phyloP scores from a whole-genome alignment of 2,329 filamentous ascomycete species.

The Sporothrix brunneoviolacea region DNA sequence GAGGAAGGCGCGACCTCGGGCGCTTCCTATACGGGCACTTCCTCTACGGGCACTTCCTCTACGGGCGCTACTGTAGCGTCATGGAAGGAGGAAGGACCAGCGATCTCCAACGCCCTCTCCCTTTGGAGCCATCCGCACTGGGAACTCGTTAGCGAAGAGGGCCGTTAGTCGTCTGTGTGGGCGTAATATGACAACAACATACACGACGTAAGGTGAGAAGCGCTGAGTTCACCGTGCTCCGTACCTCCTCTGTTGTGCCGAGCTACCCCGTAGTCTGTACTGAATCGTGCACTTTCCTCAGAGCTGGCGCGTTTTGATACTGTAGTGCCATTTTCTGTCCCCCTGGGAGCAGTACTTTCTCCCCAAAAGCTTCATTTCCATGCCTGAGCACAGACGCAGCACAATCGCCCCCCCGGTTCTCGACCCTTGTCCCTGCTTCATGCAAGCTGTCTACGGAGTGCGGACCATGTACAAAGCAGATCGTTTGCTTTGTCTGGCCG shows the following conservation, averaged over 20 bases:
- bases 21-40: too few relatives aligned
- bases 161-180: too few relatives aligned
- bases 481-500: background rate
- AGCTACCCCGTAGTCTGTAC: too few relatives aligned
- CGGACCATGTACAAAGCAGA: background rate
- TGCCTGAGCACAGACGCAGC: conserved; percentile 7
- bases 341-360: too few relatives aligned
- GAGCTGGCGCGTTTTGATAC: too few relatives aligned
- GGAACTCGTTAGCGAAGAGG: too few relatives aligned
- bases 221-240: too few relatives aligned
- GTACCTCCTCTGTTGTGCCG: too few relatives aligned
- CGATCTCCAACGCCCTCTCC: conserved; percentile 7
- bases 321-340: background rate
- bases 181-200: conserved; percentile 3
- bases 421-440: conserved; percentile 12
- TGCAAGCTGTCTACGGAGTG: conserved; percentile 6
- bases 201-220: too few relatives aligned
- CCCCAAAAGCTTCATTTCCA: conserved; percentile 5
- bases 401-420: background rate
- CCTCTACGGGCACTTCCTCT: too few relatives aligned
- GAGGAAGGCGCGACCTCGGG: conserved; percentile 10
- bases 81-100: background rate
- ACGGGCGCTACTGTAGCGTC: conserved; percentile 13
- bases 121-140: background rate
- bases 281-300: too few relatives aligned